A percentile compares a stretch with the other conserved stretches of the same genome.
Conservation (phyloP, 768 basidiomycete genomes). For the Erythrobasidium yunnanense region DNA sequence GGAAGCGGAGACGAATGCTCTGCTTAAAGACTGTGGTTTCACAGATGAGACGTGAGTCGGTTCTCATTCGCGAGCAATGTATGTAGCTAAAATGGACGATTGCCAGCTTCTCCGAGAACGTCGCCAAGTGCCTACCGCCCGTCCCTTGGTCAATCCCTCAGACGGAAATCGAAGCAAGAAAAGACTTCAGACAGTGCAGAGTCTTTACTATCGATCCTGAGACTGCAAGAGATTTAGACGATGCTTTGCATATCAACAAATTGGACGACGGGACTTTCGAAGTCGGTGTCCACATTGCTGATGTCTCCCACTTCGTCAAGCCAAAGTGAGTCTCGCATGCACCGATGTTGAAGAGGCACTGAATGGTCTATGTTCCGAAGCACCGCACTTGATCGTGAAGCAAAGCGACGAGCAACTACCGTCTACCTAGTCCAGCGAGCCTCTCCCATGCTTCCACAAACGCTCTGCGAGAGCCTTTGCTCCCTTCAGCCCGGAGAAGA, state of each 20-base stretch:
- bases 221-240: constrained; percentile 82
- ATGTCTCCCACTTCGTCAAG: constrained; percentile 90
- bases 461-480: constrained; percentile 84
- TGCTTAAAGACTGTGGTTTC: constrained; percentile 98
- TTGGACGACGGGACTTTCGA: constrained; percentile 89
- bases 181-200: constrained; percentile 71
- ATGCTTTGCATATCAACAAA: constrained; percentile 75
- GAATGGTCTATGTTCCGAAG: constrained; percentile 43
- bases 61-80: not conserved
- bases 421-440: constrained; percentile 93
- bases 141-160: constrained; percentile 64
- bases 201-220: constrained; percentile 90
- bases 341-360: not conserved
- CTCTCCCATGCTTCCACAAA: constrained; percentile 92
- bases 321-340: constrained; percentile 48
- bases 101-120: constrained; percentile 92
- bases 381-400: constrained; percentile 95
- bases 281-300: constrained; percentile 88
- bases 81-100: too few species aligned
- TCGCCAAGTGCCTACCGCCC: constrained; percentile 88
- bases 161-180: constrained; percentile 58
- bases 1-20: constrained; percentile 91
- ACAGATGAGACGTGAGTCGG: constrained; percentile 49
- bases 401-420: constrained; percentile 80
- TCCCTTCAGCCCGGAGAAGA: constrained; percentile 79